Evolutionary conservation across 2,329 filamentous ascomycete species (phyloP), one percentile per base, ranked within the genome.

Genomic region (Endocalyx cinctus): DNA sequence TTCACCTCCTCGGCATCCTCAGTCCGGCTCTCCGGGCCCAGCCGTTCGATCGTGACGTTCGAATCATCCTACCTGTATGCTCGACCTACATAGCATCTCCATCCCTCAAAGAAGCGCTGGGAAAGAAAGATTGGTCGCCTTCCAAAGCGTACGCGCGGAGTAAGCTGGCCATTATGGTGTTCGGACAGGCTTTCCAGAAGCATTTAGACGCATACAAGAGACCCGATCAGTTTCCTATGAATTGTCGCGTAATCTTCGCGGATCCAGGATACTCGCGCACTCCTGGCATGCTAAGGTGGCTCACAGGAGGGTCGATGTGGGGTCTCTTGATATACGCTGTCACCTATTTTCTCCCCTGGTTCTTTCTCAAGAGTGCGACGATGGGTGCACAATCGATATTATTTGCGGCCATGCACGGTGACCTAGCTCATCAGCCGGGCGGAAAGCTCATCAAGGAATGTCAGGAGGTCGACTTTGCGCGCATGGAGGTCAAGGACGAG

Each of bases 31-130:
- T 98, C 39, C 79, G 87, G 45, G 87, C 85, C 2, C 92, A 98
- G 60, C 92, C 92, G 2, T 80, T 94, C 35, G 92, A 98, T 58
- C 79, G 92, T 50, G 92, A 98, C 58, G 87, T 98, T 12, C 76
- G 92, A 41, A 74, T 98, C 41, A 73, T 98, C 36, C 78, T 97
- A 45, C 72, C 85, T 2, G 94, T 86, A 0, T 98, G 94, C 58
- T 82, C 87, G 14, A 82, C 86, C 20, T 97, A 98, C 61, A 85
- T 96, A 46, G 78, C 76, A 2, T 85, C 84, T 4, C 81, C 81
- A 11, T 69, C 87, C 7, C 66, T 85, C 14, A 72, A 72, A 29
- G 73, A 76, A 6, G 68, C 61, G 41, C 57, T 64, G 51, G 60
- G 63, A 10, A 62, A 68, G 25, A 63, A 70, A 29, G 62, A 62